Evolutionary conservation across 2,329 filamentous ascomycete genomes (phyloP).

Genomic region (Sclerotinia sclerotiorum): DNA sequence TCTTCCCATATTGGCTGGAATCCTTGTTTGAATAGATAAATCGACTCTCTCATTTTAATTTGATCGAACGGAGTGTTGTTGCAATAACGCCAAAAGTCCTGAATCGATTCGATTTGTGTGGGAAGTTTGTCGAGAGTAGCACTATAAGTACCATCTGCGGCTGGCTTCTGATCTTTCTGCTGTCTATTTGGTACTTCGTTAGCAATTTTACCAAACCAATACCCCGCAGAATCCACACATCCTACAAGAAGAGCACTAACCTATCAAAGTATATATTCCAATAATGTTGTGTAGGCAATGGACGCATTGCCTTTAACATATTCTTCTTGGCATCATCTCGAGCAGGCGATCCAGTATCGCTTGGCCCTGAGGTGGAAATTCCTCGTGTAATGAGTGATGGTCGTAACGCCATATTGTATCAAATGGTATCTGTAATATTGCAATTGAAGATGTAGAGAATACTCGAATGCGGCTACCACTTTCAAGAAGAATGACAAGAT

Average conservation of each 20-base stretch:
- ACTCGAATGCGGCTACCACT: conserved; percentile 1
- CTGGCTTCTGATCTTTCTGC: conserved; percentile 40
- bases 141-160: conserved; percentile 39
- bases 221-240: conserved; percentile 6
- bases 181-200: conserved; percentile 30
- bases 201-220: background rate
- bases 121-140: conserved; percentile 59
- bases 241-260: conserved; percentile 40
- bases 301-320: conserved; percentile 71
- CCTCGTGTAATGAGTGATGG: conserved; percentile 62
- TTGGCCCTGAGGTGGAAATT: conserved; percentile 60
- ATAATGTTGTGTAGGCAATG: conserved; percentile 76
- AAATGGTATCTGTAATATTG: conserved; percentile 5
- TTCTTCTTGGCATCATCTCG: conserved; percentile 81
- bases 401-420: conserved; percentile 51
- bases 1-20: conserved; percentile 83
- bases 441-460: background rate
- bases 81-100: conserved; percentile 82
- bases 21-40: conserved; percentile 77
- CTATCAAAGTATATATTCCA: conserved; percentile 72
- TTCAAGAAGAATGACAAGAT: background rate
- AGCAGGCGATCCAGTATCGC: conserved; percentile 66
- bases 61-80: conserved; percentile 77
- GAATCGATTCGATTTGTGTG: conserved; percentile 71
- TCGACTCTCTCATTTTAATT: conserved; percentile 73